phyloP scores from a whole-genome alignment of 2,329 filamentous ascomycete genomes.

The Colletotrichum lentis region DNA sequence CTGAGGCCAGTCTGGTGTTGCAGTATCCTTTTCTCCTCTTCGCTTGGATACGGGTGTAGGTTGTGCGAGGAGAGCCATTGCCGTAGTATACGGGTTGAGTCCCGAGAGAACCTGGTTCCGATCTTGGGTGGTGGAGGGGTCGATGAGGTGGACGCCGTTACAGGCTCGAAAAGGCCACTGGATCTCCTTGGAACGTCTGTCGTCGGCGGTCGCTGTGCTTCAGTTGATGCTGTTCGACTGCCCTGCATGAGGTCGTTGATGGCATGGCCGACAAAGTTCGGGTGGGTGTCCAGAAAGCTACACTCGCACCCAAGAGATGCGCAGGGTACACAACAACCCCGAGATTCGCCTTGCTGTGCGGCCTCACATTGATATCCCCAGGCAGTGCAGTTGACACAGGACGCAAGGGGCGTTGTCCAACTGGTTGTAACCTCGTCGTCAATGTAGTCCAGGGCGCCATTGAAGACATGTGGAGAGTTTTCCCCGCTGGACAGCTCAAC shows the following conservation, averaged over 20 bases:
- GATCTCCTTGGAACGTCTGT: constrained; percentile 12
- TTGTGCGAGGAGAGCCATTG: constrained; percentile 37
- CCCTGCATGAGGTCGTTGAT: constrained; percentile 8
- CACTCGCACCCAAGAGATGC: constrained; percentile 27
- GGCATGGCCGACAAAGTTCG: background rate
- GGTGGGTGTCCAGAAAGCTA: constrained; percentile 13
- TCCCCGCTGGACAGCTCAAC: constrained; percentile 23
- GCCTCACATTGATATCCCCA: constrained; percentile 29
- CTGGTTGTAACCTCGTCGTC: constrained; percentile 4
- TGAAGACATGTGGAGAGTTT: constrained; percentile 20
- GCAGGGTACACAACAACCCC: constrained; percentile 23
- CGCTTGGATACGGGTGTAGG: constrained; percentile 30
- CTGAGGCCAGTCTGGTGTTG: constrained; percentile 30
- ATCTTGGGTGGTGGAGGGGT: constrained; percentile 38
- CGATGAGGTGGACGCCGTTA: background rate
- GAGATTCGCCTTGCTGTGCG: constrained; percentile 11
- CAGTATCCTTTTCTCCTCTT: constrained; percentile 28
- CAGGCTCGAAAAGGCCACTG: constrained; percentile 4
- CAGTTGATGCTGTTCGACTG: background rate
- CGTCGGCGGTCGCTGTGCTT: background rate
- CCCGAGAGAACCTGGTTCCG: constrained; percentile 41
- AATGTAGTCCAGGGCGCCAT: constrained; percentile 10
- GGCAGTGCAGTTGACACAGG: constrained; percentile 29
- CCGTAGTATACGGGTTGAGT: constrained; percentile 38
- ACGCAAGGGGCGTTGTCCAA: constrained; percentile 11